Evolutionary conservation across 768 basidiomycete genomes (phyloP).

Genomic region (Rubroboletus pulcherrimus): DNA sequence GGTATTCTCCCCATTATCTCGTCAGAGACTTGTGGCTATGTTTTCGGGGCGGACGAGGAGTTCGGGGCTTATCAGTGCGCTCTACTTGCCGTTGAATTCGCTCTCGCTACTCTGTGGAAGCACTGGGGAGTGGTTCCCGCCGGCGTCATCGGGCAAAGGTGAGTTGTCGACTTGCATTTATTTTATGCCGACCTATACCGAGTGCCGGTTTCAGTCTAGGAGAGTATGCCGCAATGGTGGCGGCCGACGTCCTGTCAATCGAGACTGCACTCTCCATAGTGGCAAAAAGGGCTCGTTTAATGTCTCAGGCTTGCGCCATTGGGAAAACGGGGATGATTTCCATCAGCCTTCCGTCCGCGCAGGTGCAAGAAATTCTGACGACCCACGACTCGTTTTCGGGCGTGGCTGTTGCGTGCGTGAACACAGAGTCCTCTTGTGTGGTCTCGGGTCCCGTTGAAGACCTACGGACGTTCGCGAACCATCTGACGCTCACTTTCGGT

Average conservation of each 20-base stretch:
- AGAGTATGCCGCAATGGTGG: constrained; percentile 68
- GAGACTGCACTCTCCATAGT: constrained; percentile 56
- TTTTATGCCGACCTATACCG: not conserved
- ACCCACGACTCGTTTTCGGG: constrained; percentile 33
- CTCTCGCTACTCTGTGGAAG: constrained; percentile 60
- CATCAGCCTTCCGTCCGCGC: constrained; percentile 37
- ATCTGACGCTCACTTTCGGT: constrained; percentile 34
- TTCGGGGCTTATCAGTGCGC: constrained; percentile 50
- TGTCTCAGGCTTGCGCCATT: constrained; percentile 44
- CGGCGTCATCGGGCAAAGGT: constrained; percentile 76
- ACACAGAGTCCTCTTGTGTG: constrained; percentile 54
- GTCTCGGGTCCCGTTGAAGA: constrained; percentile 52
- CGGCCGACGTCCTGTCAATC: constrained; percentile 55
- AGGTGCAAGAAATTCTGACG: constrained; percentile 35
- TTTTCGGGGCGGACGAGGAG: constrained; percentile 31
- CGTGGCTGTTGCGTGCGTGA: constrained; percentile 57
- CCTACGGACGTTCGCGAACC: constrained; percentile 39
- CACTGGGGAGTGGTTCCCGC: constrained; percentile 62
- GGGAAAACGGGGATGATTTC: constrained; percentile 60
- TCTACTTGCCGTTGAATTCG: constrained; percentile 60
- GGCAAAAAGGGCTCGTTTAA: constrained; percentile 54
- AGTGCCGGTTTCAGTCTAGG: constrained; percentile 50
- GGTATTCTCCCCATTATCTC: constrained; percentile 47
- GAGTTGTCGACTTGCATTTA: constrained; percentile 10
- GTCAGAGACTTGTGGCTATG: constrained; percentile 21